Evolutionary conservation across 805 yeast species (phyloP).

Genomic region (Candida ponderosae): DNA sequence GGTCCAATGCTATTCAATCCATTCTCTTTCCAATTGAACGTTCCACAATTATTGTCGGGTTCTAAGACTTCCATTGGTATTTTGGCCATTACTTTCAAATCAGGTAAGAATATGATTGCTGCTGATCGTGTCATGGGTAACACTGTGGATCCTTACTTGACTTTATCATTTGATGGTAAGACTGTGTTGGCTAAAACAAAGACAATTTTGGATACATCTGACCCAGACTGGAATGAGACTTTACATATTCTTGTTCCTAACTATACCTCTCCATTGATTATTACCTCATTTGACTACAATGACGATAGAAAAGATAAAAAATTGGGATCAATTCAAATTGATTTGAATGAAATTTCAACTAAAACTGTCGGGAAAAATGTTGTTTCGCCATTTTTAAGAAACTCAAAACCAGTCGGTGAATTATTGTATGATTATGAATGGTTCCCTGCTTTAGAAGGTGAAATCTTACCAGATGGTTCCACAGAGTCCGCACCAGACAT

Average conservation of each 20-base stretch:
- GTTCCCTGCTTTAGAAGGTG: conserved; percentile 63
- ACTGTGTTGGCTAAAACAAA: conserved; percentile 59
- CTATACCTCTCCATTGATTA: conserved; percentile 73
- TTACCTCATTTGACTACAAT: conserved; percentile 70
- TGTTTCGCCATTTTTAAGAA: conserved; percentile 58
- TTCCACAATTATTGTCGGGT: conserved; percentile 86
- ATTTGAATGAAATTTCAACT: conserved; percentile 56
- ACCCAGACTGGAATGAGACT: conserved; percentile 83
- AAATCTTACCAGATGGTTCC: conserved; percentile 69
- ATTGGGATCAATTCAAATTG: conserved; percentile 71
- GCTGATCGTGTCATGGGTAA: conserved; percentile 59
- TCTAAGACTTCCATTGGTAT: conserved; percentile 86
- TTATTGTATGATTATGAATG: conserved; percentile 62
- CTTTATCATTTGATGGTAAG: conserved; percentile 52
- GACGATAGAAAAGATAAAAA: conserved; percentile 72
- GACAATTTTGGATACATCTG: conserved; percentile 54
- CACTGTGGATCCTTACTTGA: conserved; percentile 85
- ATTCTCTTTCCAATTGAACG: conserved; percentile 84
- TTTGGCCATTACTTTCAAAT: conserved; percentile 56
- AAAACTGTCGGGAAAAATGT: conserved; percentile 42
- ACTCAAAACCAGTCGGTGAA: conserved; percentile 77
- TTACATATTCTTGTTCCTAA: conserved; percentile 61
- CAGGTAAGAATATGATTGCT: conserved; percentile 63
- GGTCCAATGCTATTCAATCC: conserved; percentile 90
- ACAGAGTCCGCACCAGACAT: conserved; percentile 81